phyloP scores from a whole-genome alignment of 2,329 filamentous ascomycete species.

The Lojkania enalia region DNA sequence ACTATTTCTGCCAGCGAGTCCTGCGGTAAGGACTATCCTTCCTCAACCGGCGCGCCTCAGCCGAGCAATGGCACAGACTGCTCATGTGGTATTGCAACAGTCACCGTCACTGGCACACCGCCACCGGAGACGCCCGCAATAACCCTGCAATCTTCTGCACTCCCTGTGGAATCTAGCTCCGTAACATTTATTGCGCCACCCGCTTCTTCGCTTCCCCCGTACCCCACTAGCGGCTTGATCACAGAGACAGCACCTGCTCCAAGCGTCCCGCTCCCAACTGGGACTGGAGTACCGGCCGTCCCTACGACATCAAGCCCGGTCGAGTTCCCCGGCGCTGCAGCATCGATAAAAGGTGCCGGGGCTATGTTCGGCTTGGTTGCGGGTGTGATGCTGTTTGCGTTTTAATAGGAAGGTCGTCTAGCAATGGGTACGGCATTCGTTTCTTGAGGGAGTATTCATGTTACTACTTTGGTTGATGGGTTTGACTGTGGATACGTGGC shows the following conservation, averaged over 20 bases:
- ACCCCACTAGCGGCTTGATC: slow-evolving; percentile 29
- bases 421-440: no score
- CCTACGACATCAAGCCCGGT: slow-evolving; percentile 15
- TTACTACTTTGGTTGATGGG: no score
- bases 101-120: slow-evolving; percentile 34
- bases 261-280: slow-evolving; percentile 16
- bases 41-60: slow-evolving; percentile 7
- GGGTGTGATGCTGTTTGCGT: slow-evolving; percentile 29
- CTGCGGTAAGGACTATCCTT: slow-evolving; percentile 9
- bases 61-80: slow-evolving; percentile 20
- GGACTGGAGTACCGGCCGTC: neutral
- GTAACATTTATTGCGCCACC: neutral
- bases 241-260: slow-evolving; percentile 34
- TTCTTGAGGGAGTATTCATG: no score
- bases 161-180: neutral
- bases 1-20: slow-evolving; percentile 1
- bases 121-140: slow-evolving; percentile 11
- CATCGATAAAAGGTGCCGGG: slow-evolving; percentile 23
- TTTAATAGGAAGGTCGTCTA: no score
- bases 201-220: slow-evolving; percentile 13
- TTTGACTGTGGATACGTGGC: no score
- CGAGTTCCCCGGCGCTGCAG: slow-evolving; percentile 36
- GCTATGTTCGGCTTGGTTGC: slow-evolving; percentile 26
- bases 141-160: slow-evolving; percentile 1
- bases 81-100: slow-evolving; percentile 31